Evolutionary conservation across 768 basidiomycete genomes (phyloP).

Genomic region (Lactarius sp.): DNA sequence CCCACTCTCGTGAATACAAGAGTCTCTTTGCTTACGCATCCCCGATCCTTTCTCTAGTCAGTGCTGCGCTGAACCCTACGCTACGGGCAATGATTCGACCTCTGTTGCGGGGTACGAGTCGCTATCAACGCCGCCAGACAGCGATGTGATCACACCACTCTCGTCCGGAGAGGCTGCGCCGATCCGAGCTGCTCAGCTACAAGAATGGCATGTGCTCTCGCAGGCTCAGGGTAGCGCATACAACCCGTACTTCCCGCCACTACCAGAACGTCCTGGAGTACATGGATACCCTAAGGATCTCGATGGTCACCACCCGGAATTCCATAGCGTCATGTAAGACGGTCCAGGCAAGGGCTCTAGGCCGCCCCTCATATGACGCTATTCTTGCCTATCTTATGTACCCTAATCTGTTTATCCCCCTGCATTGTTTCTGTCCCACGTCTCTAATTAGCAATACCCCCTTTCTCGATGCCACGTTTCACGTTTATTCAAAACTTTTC

Average conservation of each 20-base stretch:
- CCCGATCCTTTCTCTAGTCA: slow-evolving; percentile 8
- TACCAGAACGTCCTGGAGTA: slow-evolving; percentile 21
- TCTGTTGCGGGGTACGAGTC: slow-evolving; percentile 23
- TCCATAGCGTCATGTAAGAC: slow-evolving; percentile 25
- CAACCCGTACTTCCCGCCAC: slow-evolving; percentile 26
- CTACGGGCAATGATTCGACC: slow-evolving; percentile 16
- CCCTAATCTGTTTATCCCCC: slow-evolving; percentile 19
- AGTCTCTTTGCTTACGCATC: not conserved
- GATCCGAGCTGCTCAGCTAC: slow-evolving; percentile 24
- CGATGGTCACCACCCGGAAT: slow-evolving; percentile 20
- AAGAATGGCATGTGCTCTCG: slow-evolving; percentile 26
- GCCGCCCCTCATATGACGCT: slow-evolving; percentile 21
- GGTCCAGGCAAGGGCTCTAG: slow-evolving; percentile 23
- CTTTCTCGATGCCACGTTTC: slow-evolving; percentile 22
- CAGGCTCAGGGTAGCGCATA: slow-evolving; percentile 25
- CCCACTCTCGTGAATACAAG: no score
- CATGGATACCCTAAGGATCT: slow-evolving; percentile 24
- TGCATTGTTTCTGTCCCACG: slow-evolving; percentile 19
- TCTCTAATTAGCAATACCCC: slow-evolving; percentile 23
- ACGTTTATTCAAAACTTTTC: slow-evolving; percentile 23
- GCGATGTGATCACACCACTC: slow-evolving; percentile 27
- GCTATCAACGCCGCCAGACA: slow-evolving; percentile 24
- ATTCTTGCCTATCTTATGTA: slow-evolving; percentile 27
- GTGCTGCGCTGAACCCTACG: slow-evolving; percentile 17
- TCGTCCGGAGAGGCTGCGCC: slow-evolving; percentile 26